A percentile compares a stretch with the other conserved stretches of the same genome.
phyloP scores from a whole-genome alignment of 2,329 filamentous ascomycete genomes.

The Penicillium freii region DNA sequence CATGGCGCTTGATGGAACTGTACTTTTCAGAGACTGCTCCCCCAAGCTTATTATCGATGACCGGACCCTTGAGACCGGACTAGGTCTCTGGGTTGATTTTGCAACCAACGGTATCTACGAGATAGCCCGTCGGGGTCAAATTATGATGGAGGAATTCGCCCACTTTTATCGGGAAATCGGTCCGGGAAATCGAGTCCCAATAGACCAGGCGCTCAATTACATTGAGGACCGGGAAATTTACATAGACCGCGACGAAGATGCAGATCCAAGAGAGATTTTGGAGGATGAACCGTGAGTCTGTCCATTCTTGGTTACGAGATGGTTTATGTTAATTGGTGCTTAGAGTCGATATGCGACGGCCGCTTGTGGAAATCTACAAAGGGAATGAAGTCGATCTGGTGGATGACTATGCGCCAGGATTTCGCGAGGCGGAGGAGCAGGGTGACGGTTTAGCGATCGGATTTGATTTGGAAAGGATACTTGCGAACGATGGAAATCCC shows the following conservation, averaged over 20 bases:
- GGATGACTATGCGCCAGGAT: slow-evolving; percentile 4
- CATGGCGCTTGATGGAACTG: slow-evolving; percentile 14
- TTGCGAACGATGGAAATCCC: slow-evolving; percentile 2
- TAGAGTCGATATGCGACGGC: slow-evolving; percentile 5
- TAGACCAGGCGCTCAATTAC: slow-evolving; percentile 2
- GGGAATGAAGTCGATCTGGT: slow-evolving; percentile 2
- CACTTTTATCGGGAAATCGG: slow-evolving; percentile 4
- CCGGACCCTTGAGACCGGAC: slow-evolving; percentile 13
- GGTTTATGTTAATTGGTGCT: not conserved
- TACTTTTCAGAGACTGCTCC: slow-evolving; percentile 8
- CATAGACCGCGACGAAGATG: slow-evolving; percentile 1
- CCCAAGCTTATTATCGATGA: slow-evolving; percentile 13
- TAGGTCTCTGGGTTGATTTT: slow-evolving; percentile 10
- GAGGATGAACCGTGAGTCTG: not conserved
- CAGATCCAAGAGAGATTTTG: slow-evolving; percentile 4
- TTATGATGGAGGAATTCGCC: slow-evolving; percentile 8
- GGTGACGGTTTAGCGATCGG: slow-evolving; percentile 3
- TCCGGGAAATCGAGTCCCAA: slow-evolving; percentile 1
- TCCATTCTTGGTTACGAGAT: slow-evolving; percentile 1
- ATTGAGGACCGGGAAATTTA: not conserved
- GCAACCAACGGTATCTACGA: slow-evolving; percentile 2
- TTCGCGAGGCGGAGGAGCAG: slow-evolving; percentile 10
- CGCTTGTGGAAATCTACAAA: slow-evolving; percentile 1
- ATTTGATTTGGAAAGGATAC: slow-evolving; percentile 7
- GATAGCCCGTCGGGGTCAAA: slow-evolving; percentile 7